phyloP scores from a whole-genome alignment of 1,284 basidiomycete genomes.

The Ganoderma resinaceum region DNA sequence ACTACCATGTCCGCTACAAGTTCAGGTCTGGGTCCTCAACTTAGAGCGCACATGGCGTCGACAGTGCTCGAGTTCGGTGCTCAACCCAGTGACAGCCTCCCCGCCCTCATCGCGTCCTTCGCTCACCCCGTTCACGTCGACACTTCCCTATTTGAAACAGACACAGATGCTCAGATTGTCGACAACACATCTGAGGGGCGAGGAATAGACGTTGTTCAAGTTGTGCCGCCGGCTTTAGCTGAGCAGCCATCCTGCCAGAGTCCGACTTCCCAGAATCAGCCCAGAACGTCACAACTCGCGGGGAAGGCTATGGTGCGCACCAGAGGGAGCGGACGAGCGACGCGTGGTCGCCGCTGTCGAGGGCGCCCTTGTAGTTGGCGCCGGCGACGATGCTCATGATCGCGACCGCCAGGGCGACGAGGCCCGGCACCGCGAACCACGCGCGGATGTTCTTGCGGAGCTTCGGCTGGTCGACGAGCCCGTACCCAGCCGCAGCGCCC shows the following conservation, averaged over 20 bases:
- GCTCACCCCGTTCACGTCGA: neutral
- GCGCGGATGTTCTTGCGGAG: constrained; percentile 40
- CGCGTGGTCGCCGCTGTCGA: constrained; percentile 23
- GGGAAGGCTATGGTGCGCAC: too few species aligned
- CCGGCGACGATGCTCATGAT: constrained; percentile 41
- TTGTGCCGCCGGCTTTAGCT: too few species aligned
- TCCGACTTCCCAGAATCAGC: too few species aligned
- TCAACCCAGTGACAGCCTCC: neutral
- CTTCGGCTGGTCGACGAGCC: constrained; percentile 34
- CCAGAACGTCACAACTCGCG: too few species aligned
- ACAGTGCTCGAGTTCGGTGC: neutral
- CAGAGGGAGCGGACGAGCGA: constrained; percentile 31
- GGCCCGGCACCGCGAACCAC: constrained; percentile 30
- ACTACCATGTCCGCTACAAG: neutral
- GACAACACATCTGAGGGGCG: too few species aligned
- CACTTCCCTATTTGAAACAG: too few species aligned
- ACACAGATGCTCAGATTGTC: too few species aligned
- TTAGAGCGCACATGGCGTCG: neutral
- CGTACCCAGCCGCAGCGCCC: neutral
- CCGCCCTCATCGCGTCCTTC: neutral
- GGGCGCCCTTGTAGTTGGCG: constrained; percentile 32
- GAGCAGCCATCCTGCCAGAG: too few species aligned
- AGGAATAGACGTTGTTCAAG: too few species aligned
- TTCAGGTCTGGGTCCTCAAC: neutral
- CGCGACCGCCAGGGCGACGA: constrained; percentile 35